Evolutionary conservation across 768 basidiomycete genomes (phyloP).

Genomic region (Kwoniella sp.): DNA sequence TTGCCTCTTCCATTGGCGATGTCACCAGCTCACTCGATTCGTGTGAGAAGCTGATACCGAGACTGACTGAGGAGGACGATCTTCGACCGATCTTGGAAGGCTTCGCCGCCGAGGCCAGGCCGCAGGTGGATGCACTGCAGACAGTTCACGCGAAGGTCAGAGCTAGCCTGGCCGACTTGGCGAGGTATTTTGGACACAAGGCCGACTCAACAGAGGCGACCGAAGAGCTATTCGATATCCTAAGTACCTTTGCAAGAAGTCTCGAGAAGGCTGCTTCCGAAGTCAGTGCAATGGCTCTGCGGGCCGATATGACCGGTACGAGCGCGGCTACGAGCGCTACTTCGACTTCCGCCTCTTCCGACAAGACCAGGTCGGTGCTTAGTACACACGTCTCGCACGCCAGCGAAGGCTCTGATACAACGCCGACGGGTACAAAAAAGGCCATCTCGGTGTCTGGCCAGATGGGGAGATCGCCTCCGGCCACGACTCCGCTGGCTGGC

Average conservation of each 20-base stretch:
- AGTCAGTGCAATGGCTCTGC: constrained; percentile 54
- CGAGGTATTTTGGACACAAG: constrained; percentile 73
- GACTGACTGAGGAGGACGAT: constrained; percentile 9
- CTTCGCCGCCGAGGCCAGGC: constrained; percentile 56
- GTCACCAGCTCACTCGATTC: constrained; percentile 58
- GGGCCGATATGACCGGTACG: constrained; percentile 52
- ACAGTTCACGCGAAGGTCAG: constrained; percentile 61
- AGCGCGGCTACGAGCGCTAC: neutral
- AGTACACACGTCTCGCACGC: too few relatives aligned
- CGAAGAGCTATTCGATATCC: constrained; percentile 67
- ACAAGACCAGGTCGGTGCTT: too few relatives aligned
- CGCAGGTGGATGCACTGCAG: constrained; percentile 63
- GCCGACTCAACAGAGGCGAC: constrained; percentile 60
- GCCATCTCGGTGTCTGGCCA: too few relatives aligned
- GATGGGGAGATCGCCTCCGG: too few relatives aligned
- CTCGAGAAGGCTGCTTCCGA: constrained; percentile 46
- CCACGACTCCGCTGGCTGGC: too few relatives aligned
- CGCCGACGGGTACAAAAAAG: too few relatives aligned
- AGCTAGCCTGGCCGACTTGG: constrained; percentile 59
- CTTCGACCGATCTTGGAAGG: constrained; percentile 49
- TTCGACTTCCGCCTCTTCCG: too few relatives aligned
- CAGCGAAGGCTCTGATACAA: too few relatives aligned
- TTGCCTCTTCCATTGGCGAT: constrained; percentile 56
- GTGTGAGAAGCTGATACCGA: constrained; percentile 53
- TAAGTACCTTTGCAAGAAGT: constrained; percentile 25